A percentile compares a stretch with the other conserved stretches of the same genome.
Evolutionary conservation across 2,329 filamentous ascomycete species (phyloP).

Genomic region (Apiospora koreana): DNA sequence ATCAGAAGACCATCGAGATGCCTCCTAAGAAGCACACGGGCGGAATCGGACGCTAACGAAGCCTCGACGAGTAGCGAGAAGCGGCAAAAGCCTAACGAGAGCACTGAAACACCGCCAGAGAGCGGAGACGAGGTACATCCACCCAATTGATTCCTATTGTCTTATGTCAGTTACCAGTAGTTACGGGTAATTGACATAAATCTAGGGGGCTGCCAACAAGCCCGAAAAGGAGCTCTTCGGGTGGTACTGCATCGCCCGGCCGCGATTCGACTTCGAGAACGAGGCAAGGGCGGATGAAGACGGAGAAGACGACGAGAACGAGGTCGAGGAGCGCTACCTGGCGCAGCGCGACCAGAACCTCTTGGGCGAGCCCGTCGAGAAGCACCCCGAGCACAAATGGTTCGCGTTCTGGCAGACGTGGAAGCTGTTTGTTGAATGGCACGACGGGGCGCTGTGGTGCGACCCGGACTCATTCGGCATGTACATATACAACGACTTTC

Average conservation of each 20-base stretch:
- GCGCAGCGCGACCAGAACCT: neutral
- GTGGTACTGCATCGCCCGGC: neutral
- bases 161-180: neutral
- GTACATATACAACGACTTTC: conserved; percentile 32
- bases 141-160: neutral
- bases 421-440: conserved; percentile 20
- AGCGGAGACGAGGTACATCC: neutral
- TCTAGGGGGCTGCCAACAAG: neutral
- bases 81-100: neutral
- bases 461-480: conserved; percentile 31
- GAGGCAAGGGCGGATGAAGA: too few species aligned
- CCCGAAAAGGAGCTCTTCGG: neutral
- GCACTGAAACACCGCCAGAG: neutral
- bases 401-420: conserved; percentile 22
- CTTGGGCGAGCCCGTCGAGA: neutral
- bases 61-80: neutral
- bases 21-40: neutral
- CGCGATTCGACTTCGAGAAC: neutral
- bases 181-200: neutral
- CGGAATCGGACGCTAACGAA: neutral
- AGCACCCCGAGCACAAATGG: conserved; percentile 14
- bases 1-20: neutral
- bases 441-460: conserved; percentile 21
- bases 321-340: conserved; percentile 29
- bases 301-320: conserved; percentile 14